Percentiles rank a stretch among this genome's conserved stretches.
These are phyloP conservation scores for Ustilago sp. DNA, from an alignment of 1,284 basidiomycete genomes.

Conservation along the genomic window DNA sequence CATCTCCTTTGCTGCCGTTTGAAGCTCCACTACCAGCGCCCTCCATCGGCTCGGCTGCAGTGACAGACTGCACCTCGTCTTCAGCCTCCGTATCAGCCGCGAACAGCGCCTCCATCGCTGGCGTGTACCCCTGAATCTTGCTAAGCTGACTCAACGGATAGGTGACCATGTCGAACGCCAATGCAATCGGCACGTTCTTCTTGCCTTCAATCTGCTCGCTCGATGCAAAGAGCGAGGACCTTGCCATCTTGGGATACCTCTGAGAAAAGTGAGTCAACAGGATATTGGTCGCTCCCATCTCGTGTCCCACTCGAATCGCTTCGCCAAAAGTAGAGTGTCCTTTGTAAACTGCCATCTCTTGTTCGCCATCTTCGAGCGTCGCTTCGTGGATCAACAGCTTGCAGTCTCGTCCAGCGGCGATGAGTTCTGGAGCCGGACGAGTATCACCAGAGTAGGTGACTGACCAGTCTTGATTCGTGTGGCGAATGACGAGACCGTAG, in stretches of 20 bases:
- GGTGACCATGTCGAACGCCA: constrained; percentile 84
- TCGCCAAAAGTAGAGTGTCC: constrained; percentile 90
- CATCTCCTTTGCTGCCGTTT: neutral
- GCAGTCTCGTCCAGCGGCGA: constrained; percentile 77
- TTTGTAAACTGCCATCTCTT: constrained; percentile 78
- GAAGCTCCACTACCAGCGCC: neutral
- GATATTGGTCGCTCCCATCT: constrained; percentile 82
- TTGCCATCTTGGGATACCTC: constrained; percentile 87
- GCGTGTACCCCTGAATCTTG: constrained; percentile 81
- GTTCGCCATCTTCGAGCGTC: constrained; percentile 80
- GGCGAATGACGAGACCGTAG: constrained; percentile 70
- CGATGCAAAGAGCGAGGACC: constrained; percentile 59
- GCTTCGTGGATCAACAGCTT: constrained; percentile 94
- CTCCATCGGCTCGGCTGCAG: neutral
- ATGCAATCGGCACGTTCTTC: constrained; percentile 71
- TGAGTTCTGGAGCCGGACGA: constrained; percentile 79
- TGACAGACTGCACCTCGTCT: constrained; percentile 64
- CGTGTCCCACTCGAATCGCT: constrained; percentile 80
- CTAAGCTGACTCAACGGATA: constrained; percentile 82
- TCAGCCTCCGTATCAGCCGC: constrained; percentile 75
- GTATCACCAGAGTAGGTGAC: constrained; percentile 84
- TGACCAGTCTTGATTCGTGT: constrained; percentile 68
- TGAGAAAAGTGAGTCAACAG: constrained; percentile 95
- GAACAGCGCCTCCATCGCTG: constrained; percentile 79
- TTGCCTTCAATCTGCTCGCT: constrained; percentile 6